phyloP scores from a whole-genome alignment of 768 basidiomycete genomes.

The Rhizopogon roseolus region DNA sequence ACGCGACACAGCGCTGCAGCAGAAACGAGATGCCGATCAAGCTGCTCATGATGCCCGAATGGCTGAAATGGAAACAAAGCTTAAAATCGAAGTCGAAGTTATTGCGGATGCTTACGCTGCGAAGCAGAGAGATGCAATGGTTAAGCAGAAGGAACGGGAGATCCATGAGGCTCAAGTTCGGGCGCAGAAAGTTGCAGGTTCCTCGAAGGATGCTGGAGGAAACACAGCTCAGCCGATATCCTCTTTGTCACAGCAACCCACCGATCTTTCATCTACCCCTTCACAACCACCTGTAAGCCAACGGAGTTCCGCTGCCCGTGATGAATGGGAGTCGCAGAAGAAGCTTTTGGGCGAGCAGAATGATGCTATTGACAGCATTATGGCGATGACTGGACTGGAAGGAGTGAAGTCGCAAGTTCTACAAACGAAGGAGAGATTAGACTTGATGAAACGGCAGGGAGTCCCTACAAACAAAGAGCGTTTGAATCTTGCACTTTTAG shows the following conservation, averaged over 20 bases:
- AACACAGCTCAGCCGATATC: not conserved
- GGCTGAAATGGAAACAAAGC: slow-evolving; percentile 34
- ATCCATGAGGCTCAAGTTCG: slow-evolving; percentile 23
- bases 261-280: not conserved
- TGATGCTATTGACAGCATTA: slow-evolving; percentile 46
- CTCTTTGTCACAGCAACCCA: not conserved
- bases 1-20: slow-evolving; percentile 31
- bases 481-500: slow-evolving; percentile 53
- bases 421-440: slow-evolving; percentile 47
- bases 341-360: slow-evolving; percentile 41
- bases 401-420: slow-evolving; percentile 51
- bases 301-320: not conserved
- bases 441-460: slow-evolving; percentile 40
- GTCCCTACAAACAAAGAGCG: slow-evolving; percentile 42
- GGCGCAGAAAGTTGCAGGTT: not conserved
- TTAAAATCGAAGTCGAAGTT: slow-evolving; percentile 24
- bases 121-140: slow-evolving; percentile 25
- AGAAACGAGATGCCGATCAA: slow-evolving; percentile 38
- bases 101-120: slow-evolving; percentile 28
- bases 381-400: slow-evolving; percentile 60
- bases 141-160: slow-evolving; percentile 38
- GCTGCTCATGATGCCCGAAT: slow-evolving; percentile 31
- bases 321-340: slow-evolving; percentile 52
- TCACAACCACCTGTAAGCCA: not conserved
- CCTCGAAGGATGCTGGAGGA: not conserved